Evolutionary conservation across 2,329 filamentous ascomycete genomes (phyloP), one percentile per base, ranked within the genome.

Genomic region (Aureobasidium uvarum): DNA sequence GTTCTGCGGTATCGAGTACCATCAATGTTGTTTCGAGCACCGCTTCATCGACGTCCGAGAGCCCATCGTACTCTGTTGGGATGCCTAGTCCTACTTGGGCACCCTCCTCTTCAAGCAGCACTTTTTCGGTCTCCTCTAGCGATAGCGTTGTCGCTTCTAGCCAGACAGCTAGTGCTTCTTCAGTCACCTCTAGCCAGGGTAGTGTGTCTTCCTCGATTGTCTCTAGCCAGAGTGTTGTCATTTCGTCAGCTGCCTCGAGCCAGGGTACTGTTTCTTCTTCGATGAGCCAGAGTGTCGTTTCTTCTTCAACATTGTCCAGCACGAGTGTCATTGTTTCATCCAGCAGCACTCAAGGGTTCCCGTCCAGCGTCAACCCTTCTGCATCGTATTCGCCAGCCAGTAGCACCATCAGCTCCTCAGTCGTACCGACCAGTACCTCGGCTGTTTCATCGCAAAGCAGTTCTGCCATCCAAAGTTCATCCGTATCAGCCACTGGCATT

Each of bases 1-100:
- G 6, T 36, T 62, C 56, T 16, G 13, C 11, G 23, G 45, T 20
- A 20, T 52, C 59, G 4, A 62, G 23, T 23, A 33, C 14, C 5
- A 3, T 31, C 55, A 58, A 38, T 14, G n/a, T 33, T 18, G 3
- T 18, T 25, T 58, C 39, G 39, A 43, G 14, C n/a, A 33, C 28
- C 38, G n/a, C 2, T 5, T 36, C 59, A 18, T 50, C 31, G 28
- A 16, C 56, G 14, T 52, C 59, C 20, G 46, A 36, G 20, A 62
- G 59, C 33, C 13, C 31, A 7, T 50, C 58, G 11, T 46, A 45
- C 56, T 60, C 56, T 20, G 43, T n/a, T 36, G 43, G 43, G 1
- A 50, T 50, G 56, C n/a, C 56, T 38, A 60, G 56, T 41, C 39
- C 55, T 14, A 45, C 55, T 18, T 59, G 55, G 55, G 55, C 39